Percentiles rank a stretch among this genome's conserved stretches.
Conservation (phyloP, 495 filamentous ascomycete genomes). For the Penicillium waksmanii region DNA sequence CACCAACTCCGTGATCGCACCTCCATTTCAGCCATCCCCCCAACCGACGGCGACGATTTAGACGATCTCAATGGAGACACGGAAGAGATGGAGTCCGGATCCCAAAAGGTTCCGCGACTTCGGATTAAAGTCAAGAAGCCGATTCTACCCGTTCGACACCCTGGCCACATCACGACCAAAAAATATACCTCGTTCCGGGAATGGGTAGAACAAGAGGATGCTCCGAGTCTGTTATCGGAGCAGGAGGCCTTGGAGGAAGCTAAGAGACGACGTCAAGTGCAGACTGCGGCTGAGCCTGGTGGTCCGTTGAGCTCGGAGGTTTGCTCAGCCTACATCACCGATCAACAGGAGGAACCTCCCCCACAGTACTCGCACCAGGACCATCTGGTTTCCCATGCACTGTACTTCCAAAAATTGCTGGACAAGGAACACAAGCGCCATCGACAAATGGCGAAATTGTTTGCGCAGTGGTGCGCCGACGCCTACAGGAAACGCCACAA, state of each 20-base stretch:
- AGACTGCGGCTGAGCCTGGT: constrained; percentile 70
- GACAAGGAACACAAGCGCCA: constrained; percentile 77
- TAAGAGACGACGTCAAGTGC: constrained; percentile 56
- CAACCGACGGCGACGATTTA: constrained; percentile 7
- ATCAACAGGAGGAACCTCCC: constrained; percentile 71
- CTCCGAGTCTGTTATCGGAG: constrained; percentile 46
- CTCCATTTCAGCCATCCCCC: constrained; percentile 31
- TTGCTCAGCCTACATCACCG: constrained; percentile 76
- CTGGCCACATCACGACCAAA: constrained; percentile 50
- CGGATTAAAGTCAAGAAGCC: constrained; percentile 59
- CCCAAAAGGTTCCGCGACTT: constrained; percentile 44
- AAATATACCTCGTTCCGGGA: constrained; percentile 57
- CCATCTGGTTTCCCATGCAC: constrained; percentile 78
- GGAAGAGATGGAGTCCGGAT: constrained; percentile 25
- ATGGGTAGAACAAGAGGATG: constrained; percentile 57
- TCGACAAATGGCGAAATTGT: constrained; percentile 45
- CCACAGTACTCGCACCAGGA: constrained; percentile 83
- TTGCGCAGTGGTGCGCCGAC: constrained; percentile 52
- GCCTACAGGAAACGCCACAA: constrained; percentile 51
- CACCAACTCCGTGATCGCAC: constrained; percentile 31
- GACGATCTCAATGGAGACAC: constrained; percentile 19
- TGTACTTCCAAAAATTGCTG: constrained; percentile 79
- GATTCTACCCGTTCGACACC: constrained; percentile 54
- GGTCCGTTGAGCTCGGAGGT: constrained; percentile 72
- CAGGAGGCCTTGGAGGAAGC: constrained; percentile 61